phyloP scores from a whole-genome alignment of 2,329 filamentous ascomycete species.

The Pseudogymnoascus sp. region DNA sequence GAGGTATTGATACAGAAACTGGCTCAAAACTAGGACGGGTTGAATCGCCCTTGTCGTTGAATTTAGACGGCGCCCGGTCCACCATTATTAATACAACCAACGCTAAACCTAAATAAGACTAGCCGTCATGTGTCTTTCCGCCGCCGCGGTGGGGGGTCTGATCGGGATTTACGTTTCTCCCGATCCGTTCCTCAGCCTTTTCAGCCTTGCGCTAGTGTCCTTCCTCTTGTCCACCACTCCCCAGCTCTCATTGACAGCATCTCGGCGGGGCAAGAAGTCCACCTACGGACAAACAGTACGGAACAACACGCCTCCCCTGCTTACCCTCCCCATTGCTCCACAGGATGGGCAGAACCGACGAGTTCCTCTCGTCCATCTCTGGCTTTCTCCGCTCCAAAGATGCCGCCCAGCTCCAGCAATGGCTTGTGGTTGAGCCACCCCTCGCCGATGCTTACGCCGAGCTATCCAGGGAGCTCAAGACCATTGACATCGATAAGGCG shows the following conservation, averaged over 20 bases:
- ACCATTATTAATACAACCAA: neutral
- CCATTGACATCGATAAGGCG: slow-evolving; percentile 51
- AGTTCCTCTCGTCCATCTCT: slow-evolving; percentile 61
- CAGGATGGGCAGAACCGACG: slow-evolving; percentile 53
- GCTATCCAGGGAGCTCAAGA: slow-evolving; percentile 60
- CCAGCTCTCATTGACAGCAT: neutral
- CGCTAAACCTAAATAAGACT: neutral
- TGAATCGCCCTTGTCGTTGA: neutral
- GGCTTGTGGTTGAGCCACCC: slow-evolving; percentile 67
- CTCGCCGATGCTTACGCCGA: slow-evolving; percentile 59
- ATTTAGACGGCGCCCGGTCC: neutral
- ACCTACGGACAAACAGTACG: neutral
- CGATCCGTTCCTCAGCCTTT: slow-evolving; percentile 1
- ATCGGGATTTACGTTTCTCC: neutral
- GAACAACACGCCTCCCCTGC: neutral
- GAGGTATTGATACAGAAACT: neutral
- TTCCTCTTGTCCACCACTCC: neutral
- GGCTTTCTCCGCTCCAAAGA: slow-evolving; percentile 55
- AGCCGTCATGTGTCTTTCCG: neutral
- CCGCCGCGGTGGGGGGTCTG: neutral
- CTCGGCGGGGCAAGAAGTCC: neutral
- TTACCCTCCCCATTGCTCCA: neutral
- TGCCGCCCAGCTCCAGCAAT: slow-evolving; percentile 58
- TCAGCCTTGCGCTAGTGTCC: slow-evolving; percentile 1
- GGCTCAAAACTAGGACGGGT: neutral